phyloP scores from a whole-genome alignment of 2,329 filamentous ascomycete species.

The Beauveria brongniartii region DNA sequence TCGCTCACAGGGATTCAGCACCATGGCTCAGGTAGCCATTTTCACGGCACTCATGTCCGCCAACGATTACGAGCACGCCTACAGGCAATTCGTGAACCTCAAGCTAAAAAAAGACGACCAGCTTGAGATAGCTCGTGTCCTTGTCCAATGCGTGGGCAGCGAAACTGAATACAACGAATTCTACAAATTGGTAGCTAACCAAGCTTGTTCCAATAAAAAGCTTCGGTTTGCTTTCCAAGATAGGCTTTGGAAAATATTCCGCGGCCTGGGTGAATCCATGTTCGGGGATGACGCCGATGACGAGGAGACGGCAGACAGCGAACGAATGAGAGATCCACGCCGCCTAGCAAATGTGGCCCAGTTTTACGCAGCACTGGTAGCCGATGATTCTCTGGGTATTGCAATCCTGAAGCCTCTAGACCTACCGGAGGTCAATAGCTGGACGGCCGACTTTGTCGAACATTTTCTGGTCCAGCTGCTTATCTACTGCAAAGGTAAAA shows the following conservation, averaged over 20 bases:
- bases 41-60: conserved; percentile 87
- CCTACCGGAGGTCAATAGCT: conserved; percentile 66
- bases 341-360: conserved; percentile 45
- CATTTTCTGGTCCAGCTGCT: conserved; percentile 70
- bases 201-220: conserved; percentile 66
- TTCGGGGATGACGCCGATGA: conserved; percentile 57
- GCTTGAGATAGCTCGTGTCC: conserved; percentile 75
- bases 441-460: conserved; percentile 72
- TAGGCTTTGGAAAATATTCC: conserved; percentile 77
- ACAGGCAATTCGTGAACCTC: conserved; percentile 70
- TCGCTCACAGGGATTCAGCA: conserved; percentile 76
- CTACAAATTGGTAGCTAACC: conserved; percentile 77
- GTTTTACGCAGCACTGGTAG: conserved; percentile 45
- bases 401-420: conserved; percentile 62
- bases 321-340: conserved; percentile 38
- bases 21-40: conserved; percentile 78
- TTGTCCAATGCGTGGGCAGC: conserved; percentile 78
- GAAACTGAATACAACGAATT: conserved; percentile 87
- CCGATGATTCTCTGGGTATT: conserved; percentile 37
- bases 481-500: conserved; percentile 47
- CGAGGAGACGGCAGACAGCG: conserved; percentile 41
- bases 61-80: conserved; percentile 74
- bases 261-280: conserved; percentile 72
- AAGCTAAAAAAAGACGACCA: conserved; percentile 80
- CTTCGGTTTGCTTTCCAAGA: conserved; percentile 83